These are phyloP conservation scores for Lactarius psammicola DNA, from an alignment of 768 basidiomycete species.

Conservation along the genomic window DNA sequence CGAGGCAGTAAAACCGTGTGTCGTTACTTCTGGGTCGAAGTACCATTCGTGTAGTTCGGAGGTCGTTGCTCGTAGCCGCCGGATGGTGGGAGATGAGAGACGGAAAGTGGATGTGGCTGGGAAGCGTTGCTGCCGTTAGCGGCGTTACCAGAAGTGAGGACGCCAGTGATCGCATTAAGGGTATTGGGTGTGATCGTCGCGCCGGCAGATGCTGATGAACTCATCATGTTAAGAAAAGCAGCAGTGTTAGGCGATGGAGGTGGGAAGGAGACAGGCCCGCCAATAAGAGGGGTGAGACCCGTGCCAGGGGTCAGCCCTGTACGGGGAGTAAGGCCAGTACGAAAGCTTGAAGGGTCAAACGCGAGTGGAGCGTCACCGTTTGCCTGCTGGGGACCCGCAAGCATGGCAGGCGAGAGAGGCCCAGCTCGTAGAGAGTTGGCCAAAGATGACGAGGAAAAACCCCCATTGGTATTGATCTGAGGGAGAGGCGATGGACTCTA, in stretches of 20 bases:
- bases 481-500: constrained; percentile 74
- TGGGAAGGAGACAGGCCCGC: constrained; percentile 73
- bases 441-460: constrained; percentile 54
- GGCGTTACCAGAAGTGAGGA: constrained; percentile 57
- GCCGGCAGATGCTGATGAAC: constrained; percentile 41
- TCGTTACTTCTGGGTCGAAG: constrained; percentile 20
- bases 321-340: constrained; percentile 84
- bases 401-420: constrained; percentile 95
- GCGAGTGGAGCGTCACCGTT: constrained; percentile 39
- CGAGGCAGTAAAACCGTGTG: constrained; percentile 36
- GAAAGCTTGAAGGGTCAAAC: constrained; percentile 73
- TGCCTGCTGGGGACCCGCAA: constrained; percentile 74
- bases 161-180: constrained; percentile 77
- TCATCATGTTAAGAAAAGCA: constrained; percentile 90
- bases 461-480: constrained; percentile 61
- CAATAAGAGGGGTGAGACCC: constrained; percentile 79
- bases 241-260: constrained; percentile 85
- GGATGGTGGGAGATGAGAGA: constrained; percentile 35
- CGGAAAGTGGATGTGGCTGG: constrained; percentile 38
- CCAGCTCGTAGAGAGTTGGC: constrained; percentile 85
- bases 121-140: constrained; percentile 60
- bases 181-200: constrained; percentile 62
- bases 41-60: constrained; percentile 26
- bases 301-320: constrained; percentile 87
- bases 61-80: constrained; percentile 26